A percentile compares a stretch with the other conserved stretches of the same genome.
Conservation (phyloP, 192 early-diverging fungal species). For the Coemansia sp. region DNA sequence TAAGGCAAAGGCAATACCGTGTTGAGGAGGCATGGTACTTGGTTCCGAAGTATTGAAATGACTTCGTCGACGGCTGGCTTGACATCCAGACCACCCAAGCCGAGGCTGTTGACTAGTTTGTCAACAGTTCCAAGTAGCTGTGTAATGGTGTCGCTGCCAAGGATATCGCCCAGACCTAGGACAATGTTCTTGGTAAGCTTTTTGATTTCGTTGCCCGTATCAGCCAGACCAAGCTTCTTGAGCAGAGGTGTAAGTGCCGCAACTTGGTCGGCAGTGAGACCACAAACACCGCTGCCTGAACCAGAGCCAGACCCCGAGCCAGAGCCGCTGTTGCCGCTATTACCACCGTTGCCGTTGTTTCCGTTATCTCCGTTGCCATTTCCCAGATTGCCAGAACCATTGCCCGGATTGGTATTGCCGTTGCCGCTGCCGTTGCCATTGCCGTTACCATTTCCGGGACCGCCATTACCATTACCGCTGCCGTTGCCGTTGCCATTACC, state of each 20-base stretch:
- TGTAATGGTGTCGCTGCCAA: conserved; percentile 25
- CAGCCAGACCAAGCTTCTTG: conserved; percentile 42
- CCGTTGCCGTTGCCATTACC: conserved; percentile 8
- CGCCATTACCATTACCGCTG: conserved; percentile 6
- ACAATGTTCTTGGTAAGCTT: conserved; percentile 43
- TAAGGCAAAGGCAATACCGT: conserved; percentile 42
- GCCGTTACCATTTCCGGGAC: neutral
- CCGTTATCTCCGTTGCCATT: conserved; percentile 6
- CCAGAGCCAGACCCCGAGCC: conserved; percentile 11
- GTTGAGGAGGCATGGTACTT: conserved; percentile 48
- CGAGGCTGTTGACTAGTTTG: conserved; percentile 31
- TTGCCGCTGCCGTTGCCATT: conserved; percentile 6
- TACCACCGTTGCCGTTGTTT: conserved; percentile 8
- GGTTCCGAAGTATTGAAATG: conserved; percentile 38
- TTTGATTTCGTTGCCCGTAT: conserved; percentile 48
- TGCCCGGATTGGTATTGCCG: neutral
- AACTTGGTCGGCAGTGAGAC: conserved; percentile 21
- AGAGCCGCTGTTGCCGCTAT: conserved; percentile 5
- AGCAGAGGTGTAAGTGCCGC: conserved; percentile 41
- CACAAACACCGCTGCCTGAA: conserved; percentile 26
- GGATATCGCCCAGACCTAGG: conserved; percentile 33
- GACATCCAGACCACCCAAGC: conserved; percentile 42
- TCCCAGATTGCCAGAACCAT: neutral
- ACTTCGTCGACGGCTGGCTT: conserved; percentile 40
- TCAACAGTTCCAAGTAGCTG: conserved; percentile 35